Evolutionary conservation across 768 basidiomycete species (phyloP), one percentile per base, ranked within the genome.

Genomic region (Tylopilus balloui): DNA sequence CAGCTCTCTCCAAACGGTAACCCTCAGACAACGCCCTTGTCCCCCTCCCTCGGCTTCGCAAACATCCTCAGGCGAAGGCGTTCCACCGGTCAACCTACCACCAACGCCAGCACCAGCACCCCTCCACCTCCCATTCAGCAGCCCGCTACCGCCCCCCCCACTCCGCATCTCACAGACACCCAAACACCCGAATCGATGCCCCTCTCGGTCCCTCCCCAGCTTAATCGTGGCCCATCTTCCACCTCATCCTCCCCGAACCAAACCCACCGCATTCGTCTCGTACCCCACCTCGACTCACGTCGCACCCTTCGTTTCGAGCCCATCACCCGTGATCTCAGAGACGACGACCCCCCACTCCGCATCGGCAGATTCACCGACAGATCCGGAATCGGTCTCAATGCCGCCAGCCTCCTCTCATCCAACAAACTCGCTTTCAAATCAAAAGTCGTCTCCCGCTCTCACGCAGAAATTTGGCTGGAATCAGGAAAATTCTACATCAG

Each of bases 341-440:
- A 84, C 48, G 79, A 79, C 51, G 84, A 87, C 55, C 66, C 79
- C 0, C 73, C 85, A 0, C 74, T 98, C 6, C 86, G 91, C 52
- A 91, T 98, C 54, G 95, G 95, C 3, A 81, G 95, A 35, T 97
- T 95, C 78, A 97, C 92, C 1, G 95, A 97, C 64, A 79, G 84
- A 47, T 81, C 83, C 7, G 86, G 84, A 14, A 67, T 82, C 9
- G 83, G 80, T 19, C 69, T 84, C 47, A 75, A 80, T 15, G 80
- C 81, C 14, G 79, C 83, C 53, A 83, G 85, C 58, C 78, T 87
- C 20, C 70, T 81, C 28, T 82, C 80, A 40, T 80, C 86, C 29
- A 85, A 83, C 69, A 92, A 93, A 64, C 83, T 97, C 41, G 93
- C 92, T 0, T 98, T 98, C 78, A 88, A 89, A 70, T 84, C 80